A percentile compares a stretch with the other conserved stretches of the same genome.
Evolutionary conservation across 169 alveolate species (phyloP).

Genomic region (Plasmodium sp.): DNA sequence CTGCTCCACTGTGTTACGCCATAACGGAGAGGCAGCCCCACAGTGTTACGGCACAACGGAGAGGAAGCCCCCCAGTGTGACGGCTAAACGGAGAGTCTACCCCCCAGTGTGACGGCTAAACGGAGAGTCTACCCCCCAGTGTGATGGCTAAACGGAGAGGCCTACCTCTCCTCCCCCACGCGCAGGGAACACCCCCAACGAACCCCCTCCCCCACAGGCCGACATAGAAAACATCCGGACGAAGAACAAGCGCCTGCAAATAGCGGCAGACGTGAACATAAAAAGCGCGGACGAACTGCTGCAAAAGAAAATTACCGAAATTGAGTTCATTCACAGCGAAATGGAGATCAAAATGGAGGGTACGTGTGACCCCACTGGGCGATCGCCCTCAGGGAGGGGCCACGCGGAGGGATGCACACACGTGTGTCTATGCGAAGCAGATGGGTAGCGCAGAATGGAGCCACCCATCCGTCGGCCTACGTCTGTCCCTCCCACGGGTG

Average conservation of each 20-base stretch:
- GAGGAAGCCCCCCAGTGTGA: too few species aligned
- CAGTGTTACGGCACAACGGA: too few species aligned
- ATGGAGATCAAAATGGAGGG: constrained; percentile 37
- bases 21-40: too few species aligned
- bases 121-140: too few species aligned
- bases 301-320: constrained; percentile 45
- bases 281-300: constrained; percentile 57
- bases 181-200: not conserved
- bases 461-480: not conserved
- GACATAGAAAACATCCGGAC: constrained; percentile 21
- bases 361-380: not conserved
- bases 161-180: not conserved
- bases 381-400: not conserved
- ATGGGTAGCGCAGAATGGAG: not conserved
- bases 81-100: too few species aligned
- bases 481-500: not conserved
- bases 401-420: not conserved
- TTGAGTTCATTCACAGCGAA: constrained; percentile 17
- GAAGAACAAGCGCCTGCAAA: constrained; percentile 50
- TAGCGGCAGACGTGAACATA: constrained; percentile 40
- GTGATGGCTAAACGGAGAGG: not conserved
- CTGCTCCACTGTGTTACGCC: too few species aligned
- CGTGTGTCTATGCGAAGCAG: not conserved
- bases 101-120: too few species aligned
- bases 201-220: not conserved